Evolutionary conservation across 192 early-diverging fungal species (phyloP), one percentile per base, ranked within the genome.

Genomic region (Linderina pennispora): DNA sequence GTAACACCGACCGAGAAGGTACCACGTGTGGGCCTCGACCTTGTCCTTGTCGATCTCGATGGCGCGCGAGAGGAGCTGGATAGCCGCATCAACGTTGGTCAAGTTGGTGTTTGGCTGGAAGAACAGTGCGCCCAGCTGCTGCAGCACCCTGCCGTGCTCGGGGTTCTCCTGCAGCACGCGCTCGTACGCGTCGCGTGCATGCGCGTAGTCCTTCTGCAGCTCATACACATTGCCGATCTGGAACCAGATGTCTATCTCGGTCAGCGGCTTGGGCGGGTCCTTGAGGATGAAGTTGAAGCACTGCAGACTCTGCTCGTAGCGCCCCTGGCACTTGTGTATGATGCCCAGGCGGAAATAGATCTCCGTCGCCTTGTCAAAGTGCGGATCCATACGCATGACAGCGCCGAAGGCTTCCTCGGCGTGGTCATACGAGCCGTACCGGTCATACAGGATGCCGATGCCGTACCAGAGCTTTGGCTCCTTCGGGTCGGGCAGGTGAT

Each of bases 401-500:
- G 91, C 88, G 1, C 88, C 73, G 49, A 97, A 97, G 0, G 94
- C 94, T 55, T 97, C 94, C 50, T 97, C 93, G 6, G 97, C 97
- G 58, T 93, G 87, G 43, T 99, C 93, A 34, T 89, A 86, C 3
- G 93, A 97, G 14, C 92, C 93, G 53, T 95, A 99, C 21, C 92
- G 84, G 57, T 97, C 94, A 53, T 99, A 97, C 6, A 97, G 72
- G 47, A 95, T 97, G 23, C 93, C 97, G 37, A 97, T 97, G 8
- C 94, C 94, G 52, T 97, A 99, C 97, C 97, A 99, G 21, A 99
- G 81, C 60, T 95, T 94, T 5, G 94, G 92, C 54, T 97, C 97
- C 86, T 90, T 92, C 34, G 90, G 85, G 59, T 96, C 89, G 0
- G 87, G 84, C 14, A 95, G 69, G 57, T 90, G 86, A 62, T 92